Percentiles rank a stretch among this genome's conserved stretches.
These are phyloP conservation scores for Trypanosoma boissoni DNA, from an alignment of 208 protist species.

Conservation along the genomic window DNA sequence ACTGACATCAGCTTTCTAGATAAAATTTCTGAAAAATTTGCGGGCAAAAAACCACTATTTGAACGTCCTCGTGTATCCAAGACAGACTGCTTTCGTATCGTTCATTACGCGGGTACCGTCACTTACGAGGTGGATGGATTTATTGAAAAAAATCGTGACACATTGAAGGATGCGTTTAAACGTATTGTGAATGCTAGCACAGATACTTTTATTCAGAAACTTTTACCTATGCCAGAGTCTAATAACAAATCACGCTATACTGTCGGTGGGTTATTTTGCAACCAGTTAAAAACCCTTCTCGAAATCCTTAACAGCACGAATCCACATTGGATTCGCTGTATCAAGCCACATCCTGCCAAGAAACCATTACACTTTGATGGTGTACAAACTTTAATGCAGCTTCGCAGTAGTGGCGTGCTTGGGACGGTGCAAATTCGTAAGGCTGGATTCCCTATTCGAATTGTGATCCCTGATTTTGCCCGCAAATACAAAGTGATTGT, in stretches of 20 bases:
- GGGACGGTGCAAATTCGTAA: conserved; percentile 47
- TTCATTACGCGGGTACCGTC: conserved; percentile 35
- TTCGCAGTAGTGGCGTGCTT: conserved; percentile 38
- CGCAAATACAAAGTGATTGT: conserved; percentile 31
- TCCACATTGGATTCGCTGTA: conserved; percentile 52
- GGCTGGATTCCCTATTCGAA: conserved; percentile 38
- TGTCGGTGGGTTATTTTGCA: conserved; percentile 35
- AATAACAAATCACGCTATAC: conserved; percentile 25
- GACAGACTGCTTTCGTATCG: conserved; percentile 23
- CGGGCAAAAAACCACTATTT: conserved; percentile 25
- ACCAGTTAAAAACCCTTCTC: conserved; percentile 33
- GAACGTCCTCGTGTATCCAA: conserved; percentile 24
- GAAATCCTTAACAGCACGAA: conserved; percentile 32
- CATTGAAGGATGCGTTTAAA: conserved; percentile 32
- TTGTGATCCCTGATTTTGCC: conserved; percentile 25
- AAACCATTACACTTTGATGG: conserved; percentile 41
- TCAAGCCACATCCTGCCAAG: conserved; percentile 47
- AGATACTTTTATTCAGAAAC: conserved; percentile 19
- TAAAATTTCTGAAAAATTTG: conserved; percentile 26
- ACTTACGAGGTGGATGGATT: conserved; percentile 35
- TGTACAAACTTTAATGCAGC: conserved; percentile 25
- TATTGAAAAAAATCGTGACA: conserved; percentile 41
- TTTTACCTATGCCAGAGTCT: conserved; percentile 19
- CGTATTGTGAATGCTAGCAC: conserved; percentile 17
- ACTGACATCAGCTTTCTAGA: conserved; percentile 31